Evolutionary conservation across 805 yeast genomes (phyloP).

Genomic region (Monosporozyma unispora): DNA sequence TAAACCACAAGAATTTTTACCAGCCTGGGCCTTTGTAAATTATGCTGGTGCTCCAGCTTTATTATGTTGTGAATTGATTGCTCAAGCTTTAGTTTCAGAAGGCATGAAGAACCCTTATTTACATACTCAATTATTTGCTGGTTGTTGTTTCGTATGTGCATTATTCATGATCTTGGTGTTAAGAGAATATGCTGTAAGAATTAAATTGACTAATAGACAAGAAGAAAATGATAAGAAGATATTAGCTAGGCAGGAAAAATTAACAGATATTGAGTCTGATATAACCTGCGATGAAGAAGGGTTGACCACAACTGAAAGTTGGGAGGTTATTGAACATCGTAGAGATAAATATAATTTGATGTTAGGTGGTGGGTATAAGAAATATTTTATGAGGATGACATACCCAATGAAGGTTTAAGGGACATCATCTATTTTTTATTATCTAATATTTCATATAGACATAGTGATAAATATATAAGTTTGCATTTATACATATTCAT

Average conservation of each 20-base stretch:
- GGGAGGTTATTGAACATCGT: constrained; percentile 8
- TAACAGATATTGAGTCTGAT: constrained; percentile 1
- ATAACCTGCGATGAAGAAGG: not conserved
- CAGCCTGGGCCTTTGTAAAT: constrained; percentile 33
- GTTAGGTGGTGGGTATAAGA: constrained; percentile 13
- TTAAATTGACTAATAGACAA: constrained; percentile 27
- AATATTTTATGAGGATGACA: constrained; percentile 20
- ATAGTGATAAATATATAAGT: too few relatives aligned
- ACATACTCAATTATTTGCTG: constrained; percentile 53
- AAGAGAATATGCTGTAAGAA: constrained; percentile 43
- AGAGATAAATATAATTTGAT: constrained; percentile 13
- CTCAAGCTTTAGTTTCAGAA: constrained; percentile 36
- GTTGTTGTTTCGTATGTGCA: constrained; percentile 38
- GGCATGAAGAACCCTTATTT: constrained; percentile 37
- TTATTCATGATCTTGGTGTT: constrained; percentile 37
- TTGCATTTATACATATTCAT: not conserved
- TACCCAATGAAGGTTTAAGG: constrained; percentile 15
- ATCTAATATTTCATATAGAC: too few relatives aligned
- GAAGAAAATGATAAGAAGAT: constrained; percentile 2
- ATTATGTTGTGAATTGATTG: constrained; percentile 46
- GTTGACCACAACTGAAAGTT: not conserved
- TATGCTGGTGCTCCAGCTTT: constrained; percentile 27
- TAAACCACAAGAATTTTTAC: constrained; percentile 31
- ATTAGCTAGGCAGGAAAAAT: not conserved
- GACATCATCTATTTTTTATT: too few relatives aligned